Conservation (phyloP, 108 stramenopile species). For the Nitzschia sp. region DNA sequence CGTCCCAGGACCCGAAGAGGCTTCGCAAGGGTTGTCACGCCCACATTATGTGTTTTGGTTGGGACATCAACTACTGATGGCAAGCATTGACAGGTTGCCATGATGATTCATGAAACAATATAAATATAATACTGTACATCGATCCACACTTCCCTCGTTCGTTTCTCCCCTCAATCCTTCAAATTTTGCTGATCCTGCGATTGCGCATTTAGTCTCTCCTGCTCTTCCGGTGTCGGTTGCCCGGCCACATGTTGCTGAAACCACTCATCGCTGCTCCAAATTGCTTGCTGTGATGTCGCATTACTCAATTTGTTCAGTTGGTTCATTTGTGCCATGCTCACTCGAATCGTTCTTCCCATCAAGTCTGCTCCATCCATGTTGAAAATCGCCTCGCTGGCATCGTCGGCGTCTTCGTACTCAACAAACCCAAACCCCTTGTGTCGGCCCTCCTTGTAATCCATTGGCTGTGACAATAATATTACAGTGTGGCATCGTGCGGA, state of each 20-base stretch:
- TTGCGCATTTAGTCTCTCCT: conserved; percentile 8
- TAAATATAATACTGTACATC: too few relatives aligned
- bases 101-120: too few relatives aligned
- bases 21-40: too few relatives aligned
- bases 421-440: conserved; percentile 94
- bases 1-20: too few relatives aligned
- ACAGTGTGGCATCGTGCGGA: too few relatives aligned
- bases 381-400: conserved; percentile 90
- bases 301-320: conserved; percentile 56
- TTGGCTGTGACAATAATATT: conserved; percentile 44
- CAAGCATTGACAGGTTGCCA: too few relatives aligned
- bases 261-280: conserved; percentile 87
- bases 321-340: conserved; percentile 83
- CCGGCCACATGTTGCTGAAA: conserved; percentile 43
- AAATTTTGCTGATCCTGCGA: conserved; percentile 13
- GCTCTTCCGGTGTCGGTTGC: conserved; percentile 13
- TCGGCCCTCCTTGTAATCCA: conserved; percentile 70
- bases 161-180: neutral
- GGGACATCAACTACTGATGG: too few relatives aligned
- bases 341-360: conserved; percentile 78
- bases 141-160: neutral
- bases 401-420: conserved; percentile 84
- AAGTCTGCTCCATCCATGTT: conserved; percentile 96
- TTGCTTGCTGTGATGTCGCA: conserved; percentile 75
- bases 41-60: too few relatives aligned